These are phyloP conservation scores for Fraxinus dipetala DNA, from an alignment of 305 asterid genomes.

Conservation along the genomic window DNA sequence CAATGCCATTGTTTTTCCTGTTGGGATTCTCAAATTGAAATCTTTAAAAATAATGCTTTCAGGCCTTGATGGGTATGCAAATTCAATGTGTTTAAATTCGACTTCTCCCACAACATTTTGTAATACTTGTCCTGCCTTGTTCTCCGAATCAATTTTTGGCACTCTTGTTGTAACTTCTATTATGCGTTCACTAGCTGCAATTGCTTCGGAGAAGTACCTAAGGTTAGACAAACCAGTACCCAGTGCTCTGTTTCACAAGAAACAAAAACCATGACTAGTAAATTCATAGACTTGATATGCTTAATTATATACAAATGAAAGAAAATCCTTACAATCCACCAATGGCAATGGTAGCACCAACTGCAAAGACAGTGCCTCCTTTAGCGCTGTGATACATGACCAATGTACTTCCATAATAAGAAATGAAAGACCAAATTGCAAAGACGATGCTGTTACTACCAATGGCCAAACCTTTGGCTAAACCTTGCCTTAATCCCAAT, in stretches of 20 bases:
- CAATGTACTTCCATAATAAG: constrained; percentile 81
- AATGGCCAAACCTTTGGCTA: constrained; percentile 87
- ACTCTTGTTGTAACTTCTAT: constrained; percentile 64
- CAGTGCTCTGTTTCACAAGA: constrained; percentile 49
- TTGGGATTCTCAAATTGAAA: constrained; percentile 60
- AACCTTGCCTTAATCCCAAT: constrained; percentile 74
- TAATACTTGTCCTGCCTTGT: constrained; percentile 55
- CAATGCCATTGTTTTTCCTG: constrained; percentile 75
- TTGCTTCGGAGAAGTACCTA: constrained; percentile 77
- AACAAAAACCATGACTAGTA: neutral
- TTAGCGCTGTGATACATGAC: constrained; percentile 75
- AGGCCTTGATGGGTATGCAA: constrained; percentile 80
- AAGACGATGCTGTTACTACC: constrained; percentile 87
- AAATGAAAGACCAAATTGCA: constrained; percentile 85
- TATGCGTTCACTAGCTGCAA: constrained; percentile 75
- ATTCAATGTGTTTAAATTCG: constrained; percentile 57
- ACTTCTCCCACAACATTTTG: constrained; percentile 60
- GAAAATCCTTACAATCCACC: constrained; percentile 75
- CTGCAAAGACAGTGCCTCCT: constrained; percentile 91
- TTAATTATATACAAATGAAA: neutral
- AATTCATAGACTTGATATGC: neutral
- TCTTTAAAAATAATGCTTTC: constrained; percentile 65
- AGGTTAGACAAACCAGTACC: constrained; percentile 84
- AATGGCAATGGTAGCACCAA: constrained; percentile 74
- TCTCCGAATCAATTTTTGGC: constrained; percentile 80